These are phyloP conservation scores for Articulospora tetracladia DNA, from an alignment of 495 filamentous ascomycete species.

Conservation along the genomic window DNA sequence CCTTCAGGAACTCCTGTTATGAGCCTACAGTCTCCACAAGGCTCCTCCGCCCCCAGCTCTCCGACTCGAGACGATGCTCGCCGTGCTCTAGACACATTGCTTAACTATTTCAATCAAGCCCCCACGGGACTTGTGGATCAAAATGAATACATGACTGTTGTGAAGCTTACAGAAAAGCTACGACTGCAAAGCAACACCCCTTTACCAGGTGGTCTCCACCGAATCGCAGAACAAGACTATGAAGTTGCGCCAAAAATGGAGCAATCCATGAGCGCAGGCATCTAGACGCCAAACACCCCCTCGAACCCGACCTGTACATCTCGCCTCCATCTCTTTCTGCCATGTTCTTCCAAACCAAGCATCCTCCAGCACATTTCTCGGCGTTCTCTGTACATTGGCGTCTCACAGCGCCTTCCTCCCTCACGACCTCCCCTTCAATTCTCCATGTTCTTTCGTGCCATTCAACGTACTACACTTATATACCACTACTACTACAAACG, in stretches of 20 bases:
- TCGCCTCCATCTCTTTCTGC: slow-evolving; percentile 8
- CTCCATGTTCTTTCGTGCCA: slow-evolving; percentile 7
- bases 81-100: slow-evolving; percentile 77
- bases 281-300: slow-evolving; percentile 9
- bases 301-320: slow-evolving; percentile 16
- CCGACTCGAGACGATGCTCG: slow-evolving; percentile 90
- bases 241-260: slow-evolving; percentile 47
- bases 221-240: slow-evolving; percentile 59
- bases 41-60: slow-evolving; percentile 48
- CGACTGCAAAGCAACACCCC: slow-evolving; percentile 54
- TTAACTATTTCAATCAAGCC: slow-evolving; percentile 78
- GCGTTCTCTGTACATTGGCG: slow-evolving; percentile 23
- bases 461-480: slow-evolving; percentile 2
- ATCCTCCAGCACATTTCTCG: slow-evolving; percentile 10
- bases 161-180: slow-evolving; percentile 86
- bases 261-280: slow-evolving; percentile 38
- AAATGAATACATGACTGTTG: slow-evolving; percentile 78
- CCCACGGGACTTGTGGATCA: slow-evolving; percentile 66
- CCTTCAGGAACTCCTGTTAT: slow-evolving; percentile 37
- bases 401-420: slow-evolving; percentile 1
- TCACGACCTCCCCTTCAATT: not conserved
- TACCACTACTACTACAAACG: not conserved
- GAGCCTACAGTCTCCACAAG: slow-evolving; percentile 35
- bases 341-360: slow-evolving; percentile 12
- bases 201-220: slow-evolving; percentile 63